Percentiles rank a stretch among this genome's conserved stretches.
Evolutionary conservation across 1,284 basidiomycete species (phyloP).

Genomic region (Moesziomyces antarcticus): DNA sequence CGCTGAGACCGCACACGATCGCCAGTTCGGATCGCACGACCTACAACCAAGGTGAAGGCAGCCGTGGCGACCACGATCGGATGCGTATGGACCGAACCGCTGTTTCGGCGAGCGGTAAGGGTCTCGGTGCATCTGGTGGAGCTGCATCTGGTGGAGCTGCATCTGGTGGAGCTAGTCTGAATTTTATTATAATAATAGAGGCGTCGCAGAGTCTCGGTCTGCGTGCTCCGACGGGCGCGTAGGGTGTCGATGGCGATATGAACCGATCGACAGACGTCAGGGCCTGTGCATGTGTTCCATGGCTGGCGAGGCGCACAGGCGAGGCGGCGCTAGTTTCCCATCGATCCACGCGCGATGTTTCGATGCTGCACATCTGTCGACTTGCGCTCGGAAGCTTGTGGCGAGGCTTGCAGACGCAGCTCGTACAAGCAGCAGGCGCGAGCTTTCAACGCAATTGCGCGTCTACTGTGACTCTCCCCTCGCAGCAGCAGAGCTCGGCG

Average conservation of each 20-base stretch:
- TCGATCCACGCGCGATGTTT: conserved; percentile 1
- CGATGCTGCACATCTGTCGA: neutral
- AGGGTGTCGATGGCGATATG: neutral
- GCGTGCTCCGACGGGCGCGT: no score
- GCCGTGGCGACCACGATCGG: neutral
- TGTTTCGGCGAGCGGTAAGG: neutral
- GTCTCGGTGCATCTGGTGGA: neutral
- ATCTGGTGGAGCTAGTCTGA: no score
- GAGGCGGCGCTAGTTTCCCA: conserved; percentile 2
- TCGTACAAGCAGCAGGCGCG: neutral
- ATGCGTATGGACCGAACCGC: neutral
- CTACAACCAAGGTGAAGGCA: neutral
- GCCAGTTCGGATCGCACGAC: no score
- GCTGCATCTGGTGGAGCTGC: no score
- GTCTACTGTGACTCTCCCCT: neutral
- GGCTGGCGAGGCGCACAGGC: neutral
- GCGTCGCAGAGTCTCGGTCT: no score
- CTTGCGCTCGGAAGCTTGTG: neutral
- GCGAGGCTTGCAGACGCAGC: neutral
- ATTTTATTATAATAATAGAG: no score
- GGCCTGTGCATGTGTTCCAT: neutral
- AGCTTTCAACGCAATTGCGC: neutral
- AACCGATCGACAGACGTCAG: neutral
- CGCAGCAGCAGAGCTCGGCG: no score
- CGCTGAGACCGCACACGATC: no score